Conservation (phyloP, 495 filamentous ascomycete genomes). For the Daldinia vernicosa region DNA sequence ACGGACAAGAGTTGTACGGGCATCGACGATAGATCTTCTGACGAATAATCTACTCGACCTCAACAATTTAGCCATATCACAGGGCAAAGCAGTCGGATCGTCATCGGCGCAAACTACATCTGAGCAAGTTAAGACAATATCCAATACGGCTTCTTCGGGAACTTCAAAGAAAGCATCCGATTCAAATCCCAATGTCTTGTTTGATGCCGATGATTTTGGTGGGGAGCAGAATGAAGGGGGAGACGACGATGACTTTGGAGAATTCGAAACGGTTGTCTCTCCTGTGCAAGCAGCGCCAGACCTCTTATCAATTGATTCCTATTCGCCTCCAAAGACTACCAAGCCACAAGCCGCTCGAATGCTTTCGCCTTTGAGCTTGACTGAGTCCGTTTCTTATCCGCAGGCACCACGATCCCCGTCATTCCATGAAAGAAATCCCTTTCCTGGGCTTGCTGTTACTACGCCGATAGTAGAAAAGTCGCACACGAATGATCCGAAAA, state of each 20-base stretch:
- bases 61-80: slow-evolving; percentile 21
- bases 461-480: slow-evolving; percentile 48
- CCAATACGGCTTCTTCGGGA: slow-evolving; percentile 6
- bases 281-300: slow-evolving; percentile 25
- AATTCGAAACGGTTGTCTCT: slow-evolving; percentile 55
- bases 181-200: slow-evolving; percentile 55
- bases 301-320: slow-evolving; percentile 25
- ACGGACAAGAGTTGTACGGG: slow-evolving; percentile 48
- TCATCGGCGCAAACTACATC: slow-evolving; percentile 3
- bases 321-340: slow-evolving; percentile 23
- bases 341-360: slow-evolving; percentile 45
- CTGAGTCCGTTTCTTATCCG: slow-evolving; percentile 49
- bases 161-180: slow-evolving; percentile 23
- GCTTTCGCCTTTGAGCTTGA: slow-evolving; percentile 36
- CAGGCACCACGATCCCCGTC: slow-evolving; percentile 61
- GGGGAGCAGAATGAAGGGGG: slow-evolving; percentile 46
- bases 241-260: slow-evolving; percentile 61
- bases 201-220: slow-evolving; percentile 60
- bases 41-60: slow-evolving; percentile 56
- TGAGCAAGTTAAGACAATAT: slow-evolving; percentile 16
- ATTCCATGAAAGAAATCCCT: slow-evolving; percentile 60
- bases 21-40: slow-evolving; percentile 56
- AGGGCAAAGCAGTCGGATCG: slow-evolving; percentile 6
- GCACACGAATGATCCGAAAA: slow-evolving; percentile 39
- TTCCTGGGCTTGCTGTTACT: slow-evolving; percentile 54